phyloP scores from a whole-genome alignment of 257 asterid genomes.

The Nicotiana noctiflora region DNA sequence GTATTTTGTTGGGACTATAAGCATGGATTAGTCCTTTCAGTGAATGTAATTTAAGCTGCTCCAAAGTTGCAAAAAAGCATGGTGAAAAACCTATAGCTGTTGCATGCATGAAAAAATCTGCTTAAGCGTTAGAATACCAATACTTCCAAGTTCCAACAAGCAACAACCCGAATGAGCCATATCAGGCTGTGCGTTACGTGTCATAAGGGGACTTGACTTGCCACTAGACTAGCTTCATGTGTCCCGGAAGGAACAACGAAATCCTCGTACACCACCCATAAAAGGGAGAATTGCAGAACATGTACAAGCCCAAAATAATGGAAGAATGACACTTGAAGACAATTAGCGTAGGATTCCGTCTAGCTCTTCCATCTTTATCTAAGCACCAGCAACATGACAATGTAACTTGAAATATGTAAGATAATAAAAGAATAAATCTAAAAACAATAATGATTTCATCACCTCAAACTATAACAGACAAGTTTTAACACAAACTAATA shows the following conservation, averaged over 20 bases:
- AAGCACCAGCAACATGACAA: background rate
- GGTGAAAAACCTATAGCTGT: background rate
- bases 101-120: background rate
- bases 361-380: slow-evolving; percentile 2
- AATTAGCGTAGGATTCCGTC: background rate
- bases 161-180: background rate
- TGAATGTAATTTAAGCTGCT: background rate
- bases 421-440: background rate
- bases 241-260: background rate
- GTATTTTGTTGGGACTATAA: too few species aligned
- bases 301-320: background rate
- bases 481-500: background rate
- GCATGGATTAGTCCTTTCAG: background rate
- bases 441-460: background rate
- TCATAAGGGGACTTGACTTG: background rate
- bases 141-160: background rate
- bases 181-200: background rate
- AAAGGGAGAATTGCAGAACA: background rate
- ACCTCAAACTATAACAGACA: background rate
- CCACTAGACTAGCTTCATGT: background rate
- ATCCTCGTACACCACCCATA: background rate
- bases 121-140: background rate
- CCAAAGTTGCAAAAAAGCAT: background rate
- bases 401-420: background rate
- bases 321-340: background rate